phyloP scores from a whole-genome alignment of 176 grass and related monocot genomes.

The barley (Hordeum vulgare) region MorexV3_pseudomolecules_assembly NC_058523.1:554100411-554100910 shows the following conservation, averaged over 20 bases:
- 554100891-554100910: background rate
- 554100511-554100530: background rate
- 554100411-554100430: background rate
- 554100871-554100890: background rate
- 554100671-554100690: background rate
- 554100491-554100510: background rate
- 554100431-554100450: background rate
- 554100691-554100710: background rate
- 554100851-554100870: background rate
- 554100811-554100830: constrained; percentile 3
- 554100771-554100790: background rate
- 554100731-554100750: constrained; percentile 18
- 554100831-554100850: constrained; percentile 14
- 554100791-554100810: background rate
- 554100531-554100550: background rate
- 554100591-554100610: background rate
- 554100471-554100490: background rate
- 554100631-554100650: background rate
- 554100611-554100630: background rate
- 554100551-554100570: background rate
- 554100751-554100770: constrained; percentile 25
- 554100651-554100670: background rate
- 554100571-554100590: background rate
- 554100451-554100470: background rate
- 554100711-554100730: constrained; percentile 2